Evolutionary conservation across 164 flowering plant species (phyloP), one percentile per base, ranked within the genome.

Genomic region (Magnolia sinica): DNA sequence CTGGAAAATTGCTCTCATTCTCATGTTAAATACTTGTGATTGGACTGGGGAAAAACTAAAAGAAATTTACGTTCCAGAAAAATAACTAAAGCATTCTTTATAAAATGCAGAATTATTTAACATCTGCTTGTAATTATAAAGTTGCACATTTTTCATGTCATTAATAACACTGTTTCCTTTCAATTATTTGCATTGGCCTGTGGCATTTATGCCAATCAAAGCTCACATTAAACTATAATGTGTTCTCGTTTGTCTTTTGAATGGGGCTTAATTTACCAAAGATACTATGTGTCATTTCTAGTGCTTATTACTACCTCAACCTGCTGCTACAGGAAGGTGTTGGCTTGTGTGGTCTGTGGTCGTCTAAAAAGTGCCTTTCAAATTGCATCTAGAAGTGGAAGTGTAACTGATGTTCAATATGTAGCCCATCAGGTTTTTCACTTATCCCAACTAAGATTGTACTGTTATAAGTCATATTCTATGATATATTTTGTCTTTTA

Each of bases 331-430:
- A 96, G 99, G 88, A 96, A 94, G 84, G 99, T 96, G 76, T 81
- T 96, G 85, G 99, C 99, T 59, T 96, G 99, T 85, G 99, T 96
- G 71, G 94, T 96, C 7, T 94, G 99, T 81, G 99, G 99, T 66
- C 98, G 99, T 51, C 88, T 94, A 63, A 96, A 96, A 84, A 92
- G 94, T 86, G 97, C 99, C 27, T 96, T 96, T 84, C 99, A 96
- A 72, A 89, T 96, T 82, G 98, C 99, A 61, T 92, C 99, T 24
- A 88, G 91, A 74, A 96, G 95, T 81, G 99, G 99, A 82, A 96
- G 98, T 80, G 97, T 94, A 68, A 97, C 98, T 67, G 99, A 96
- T 85, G 99, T 96, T 79, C 94, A 96, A 82, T 96, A 96, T 82
- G 98, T 96, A 58, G 98, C 99, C 68, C 99, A 94, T 88, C 99